Evolutionary conservation across 192 early-diverging fungal species (phyloP).

Genomic region (Mortierella claussenii): DNA sequence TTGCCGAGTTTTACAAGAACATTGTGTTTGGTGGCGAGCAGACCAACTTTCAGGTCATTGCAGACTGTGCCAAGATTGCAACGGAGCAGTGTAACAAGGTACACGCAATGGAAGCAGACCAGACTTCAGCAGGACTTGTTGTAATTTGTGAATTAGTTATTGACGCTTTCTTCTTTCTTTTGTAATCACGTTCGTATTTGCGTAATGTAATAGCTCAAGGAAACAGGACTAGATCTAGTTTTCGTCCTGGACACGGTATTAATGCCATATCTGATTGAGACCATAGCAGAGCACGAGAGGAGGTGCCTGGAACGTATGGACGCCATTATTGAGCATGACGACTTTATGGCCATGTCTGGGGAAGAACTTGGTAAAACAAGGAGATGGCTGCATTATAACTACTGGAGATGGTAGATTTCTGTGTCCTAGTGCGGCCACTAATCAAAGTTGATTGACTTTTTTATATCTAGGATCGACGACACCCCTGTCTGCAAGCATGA

Average conservation of each 20-base stretch:
- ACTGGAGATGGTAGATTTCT: too few relatives aligned
- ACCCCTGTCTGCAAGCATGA: conserved; percentile 72
- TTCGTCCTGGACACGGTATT: conserved; percentile 87
- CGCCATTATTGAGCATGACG: conserved; percentile 74
- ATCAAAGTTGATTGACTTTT: background rate
- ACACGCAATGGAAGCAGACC: too few relatives aligned
- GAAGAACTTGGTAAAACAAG: conserved; percentile 63
- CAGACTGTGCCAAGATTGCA: conserved; percentile 83
- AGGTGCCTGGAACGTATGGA: conserved; percentile 71
- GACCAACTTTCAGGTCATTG: conserved; percentile 80
- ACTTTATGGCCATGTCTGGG: conserved; percentile 67
- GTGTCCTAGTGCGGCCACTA: too few relatives aligned
- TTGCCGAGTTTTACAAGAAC: conserved; percentile 85
- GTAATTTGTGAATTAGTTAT: too few relatives aligned
- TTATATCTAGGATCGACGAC: conserved; percentile 52
- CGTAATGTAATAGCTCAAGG: conserved; percentile 84
- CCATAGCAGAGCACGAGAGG: conserved; percentile 76
- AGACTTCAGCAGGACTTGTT: too few relatives aligned
- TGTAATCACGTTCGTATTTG: too few relatives aligned
- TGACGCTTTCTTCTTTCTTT: too few relatives aligned
- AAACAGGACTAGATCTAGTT: conserved; percentile 86
- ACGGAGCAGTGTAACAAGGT: conserved; percentile 82
- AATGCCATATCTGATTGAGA: conserved; percentile 75
- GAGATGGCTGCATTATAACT: too few relatives aligned
- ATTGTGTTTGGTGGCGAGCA: conserved; percentile 84